Base-by-base conservation (phyloP, 805 yeast genomes). In the Candida succiphila region DNA sequence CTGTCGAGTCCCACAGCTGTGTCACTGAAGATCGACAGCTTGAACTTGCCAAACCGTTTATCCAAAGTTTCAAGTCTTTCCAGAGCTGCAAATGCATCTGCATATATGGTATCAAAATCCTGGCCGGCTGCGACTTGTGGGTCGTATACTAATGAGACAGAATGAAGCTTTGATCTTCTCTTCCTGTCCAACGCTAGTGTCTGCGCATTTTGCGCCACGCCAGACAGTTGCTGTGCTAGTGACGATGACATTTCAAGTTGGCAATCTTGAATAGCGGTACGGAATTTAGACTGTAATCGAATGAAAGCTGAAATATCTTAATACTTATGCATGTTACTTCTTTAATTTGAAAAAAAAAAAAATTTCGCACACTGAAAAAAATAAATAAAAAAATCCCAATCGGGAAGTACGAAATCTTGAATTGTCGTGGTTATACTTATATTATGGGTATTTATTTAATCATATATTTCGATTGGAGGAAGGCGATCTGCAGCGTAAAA, bases 391-490 rank as follows among this genome's bases (percentile, higher is more conserved):
- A n/a, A n/a, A n/a, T n/a, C n/a, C n/a, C n/a, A n/a, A n/a, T n/a
- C n/a, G n/a, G n/a, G n/a, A n/a, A n/a, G n/a, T n/a, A n/a, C n/a
- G n/a, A n/a, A n/a, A n/a, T n/a, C n/a, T n/a, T n/a, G n/a, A n/a
- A n/a, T n/a, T n/a, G n/a, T n/a, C n/a, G n/a, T n/a, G n/a, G n/a
- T n/a, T n/a, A n/a, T n/a, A 10, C 23, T 21, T 21, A 10, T 21
- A 8, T 21, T 21, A 21, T 21, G 10, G 7, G 10, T 8, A 7
- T 21, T 10, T 5, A 27, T 9, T 25, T 46, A 86, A 48, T 87
- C 89, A 54, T 83, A 92, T 34, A 92, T 89, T 51, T 92, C 97
- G 36, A 92, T 75, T 2, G 98, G 98, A 5, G 97, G 96, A 19
- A 92, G 63, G 48, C 95, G 75, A 51, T 92, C 98, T 32, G 94